These are phyloP conservation scores for Spathaspora sp. DNA, from an alignment of 805 yeast genomes.

Conservation along the genomic window DNA sequence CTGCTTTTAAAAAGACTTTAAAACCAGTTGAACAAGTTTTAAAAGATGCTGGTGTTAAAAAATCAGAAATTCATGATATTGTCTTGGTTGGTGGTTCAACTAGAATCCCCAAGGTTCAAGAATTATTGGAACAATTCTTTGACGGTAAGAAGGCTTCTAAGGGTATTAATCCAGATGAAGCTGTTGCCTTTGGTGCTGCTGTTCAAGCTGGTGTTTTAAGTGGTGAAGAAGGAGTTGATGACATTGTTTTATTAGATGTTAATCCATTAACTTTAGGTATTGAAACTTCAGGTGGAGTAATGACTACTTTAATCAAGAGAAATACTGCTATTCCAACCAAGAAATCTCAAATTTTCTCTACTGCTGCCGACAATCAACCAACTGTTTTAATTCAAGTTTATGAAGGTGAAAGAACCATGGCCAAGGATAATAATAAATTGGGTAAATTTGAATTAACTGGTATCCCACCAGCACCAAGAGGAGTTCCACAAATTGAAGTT, in stretches of 20 bases:
- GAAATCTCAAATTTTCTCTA: constrained; percentile 98
- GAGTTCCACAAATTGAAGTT: constrained; percentile 99
- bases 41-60: constrained; percentile 43
- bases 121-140: constrained; percentile 43
- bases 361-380: constrained; percentile 98
- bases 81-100: constrained; percentile 50
- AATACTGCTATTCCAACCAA: constrained; percentile 99
- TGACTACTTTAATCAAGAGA: constrained; percentile 98
- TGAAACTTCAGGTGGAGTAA: constrained; percentile 99
- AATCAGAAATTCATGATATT: constrained; percentile 43
- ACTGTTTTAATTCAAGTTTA: constrained; percentile 98
- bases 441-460: constrained; percentile 99
- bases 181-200: constrained; percentile 72
- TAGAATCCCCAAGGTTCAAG: constrained; percentile 49
- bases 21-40: constrained; percentile 46
- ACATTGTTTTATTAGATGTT: constrained; percentile 92
- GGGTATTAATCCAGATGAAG: constrained; percentile 49
- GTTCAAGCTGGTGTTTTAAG: constrained; percentile 98
- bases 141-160: constrained; percentile 55
- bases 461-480: constrained; percentile 98
- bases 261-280: constrained; percentile 98
- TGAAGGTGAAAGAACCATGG: constrained; percentile 99
- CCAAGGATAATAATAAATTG: constrained; percentile 93
- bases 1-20: constrained; percentile 42
- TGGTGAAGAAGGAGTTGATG: constrained; percentile 95